Evolutionary conservation across 2,329 filamentous ascomycete genomes (phyloP).

Genomic region (Decorospora gaudefroyi): DNA sequence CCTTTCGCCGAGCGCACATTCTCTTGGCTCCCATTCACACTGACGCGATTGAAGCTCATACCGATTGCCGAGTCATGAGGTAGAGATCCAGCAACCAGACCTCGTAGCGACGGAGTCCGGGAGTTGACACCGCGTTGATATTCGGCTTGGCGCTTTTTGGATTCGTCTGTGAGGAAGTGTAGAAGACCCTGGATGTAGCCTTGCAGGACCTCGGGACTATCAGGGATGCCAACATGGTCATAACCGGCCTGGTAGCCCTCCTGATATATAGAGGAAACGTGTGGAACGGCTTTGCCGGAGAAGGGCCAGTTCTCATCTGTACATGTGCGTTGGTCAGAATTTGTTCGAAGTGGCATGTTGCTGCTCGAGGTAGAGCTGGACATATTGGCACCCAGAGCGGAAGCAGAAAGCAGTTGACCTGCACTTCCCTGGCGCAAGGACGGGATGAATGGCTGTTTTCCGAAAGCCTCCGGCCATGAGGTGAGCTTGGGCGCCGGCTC

Average conservation of each 20-base stretch:
- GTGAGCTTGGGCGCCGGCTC: conserved; percentile 33
- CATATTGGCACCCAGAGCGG: conserved; percentile 6
- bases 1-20: conserved; percentile 29
- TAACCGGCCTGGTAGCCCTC: conserved; percentile 47
- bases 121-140: conserved; percentile 18
- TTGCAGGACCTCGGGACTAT: conserved; percentile 39
- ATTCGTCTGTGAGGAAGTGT: conserved; percentile 36
- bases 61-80: conserved; percentile 38
- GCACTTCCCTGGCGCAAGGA: conserved; percentile 21
- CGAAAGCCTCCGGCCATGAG: conserved; percentile 41
- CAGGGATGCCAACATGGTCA: conserved; percentile 42
- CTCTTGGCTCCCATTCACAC: conserved; percentile 28
- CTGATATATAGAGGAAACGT: conserved; percentile 44
- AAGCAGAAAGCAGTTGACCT: conserved; percentile 8
- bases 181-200: conserved; percentile 43
- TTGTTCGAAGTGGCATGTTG: conserved; percentile 14
- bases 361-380: conserved; percentile 20
- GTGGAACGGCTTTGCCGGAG: conserved; percentile 23
- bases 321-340: conserved; percentile 23
- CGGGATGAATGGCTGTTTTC: conserved; percentile 28
- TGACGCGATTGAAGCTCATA: conserved; percentile 31
- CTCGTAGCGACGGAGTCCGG: conserved; percentile 33
- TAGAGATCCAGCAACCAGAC: conserved; percentile 28
- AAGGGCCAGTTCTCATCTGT: conserved; percentile 33
- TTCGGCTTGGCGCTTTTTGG: conserved; percentile 25